Base-by-base conservation (phyloP, 768 basidiomycete genomes). In the Lactifluus echinatus region DNA sequence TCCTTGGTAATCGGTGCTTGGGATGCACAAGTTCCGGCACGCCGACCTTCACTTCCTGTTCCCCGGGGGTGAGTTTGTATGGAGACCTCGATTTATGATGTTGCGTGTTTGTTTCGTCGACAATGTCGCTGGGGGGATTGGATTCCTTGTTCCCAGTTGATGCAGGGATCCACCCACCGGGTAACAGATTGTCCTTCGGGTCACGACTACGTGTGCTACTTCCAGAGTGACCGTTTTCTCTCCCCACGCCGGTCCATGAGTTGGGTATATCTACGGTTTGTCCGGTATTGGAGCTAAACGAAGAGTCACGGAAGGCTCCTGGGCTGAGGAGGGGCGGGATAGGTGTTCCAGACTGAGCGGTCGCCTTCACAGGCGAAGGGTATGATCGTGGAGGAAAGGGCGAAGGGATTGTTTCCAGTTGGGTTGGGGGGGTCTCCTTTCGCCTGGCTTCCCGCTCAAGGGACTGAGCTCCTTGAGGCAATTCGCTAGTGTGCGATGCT, bases 291-390 rank as follows among this genome's bases (percentile, higher is more conserved):
- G 70, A 71, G 17, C 84, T 84, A 63, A 84, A 76, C 5, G 75
- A 77, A 28, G 87, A 87, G 64, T 87, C 84, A 46, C 86, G 76
- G 69, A 86, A 87, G 28, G 78, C 77, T 21, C 75, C 77, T 17
- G 81, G 72, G 36, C 79, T 75, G 10, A 87, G 77, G 33, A 86
- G 76, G 4, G 74, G 74, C 6, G 70, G 74, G 55, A 67, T 63
- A 61, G 63, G 56, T 57, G 68, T 62, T 67, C 69, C 66, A 62
- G 56, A 61, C 55, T 28, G 49, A 49, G 42, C 64, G 44, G 43
- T 52, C 15, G 29, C 64, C 65, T 60, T 66, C 67, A 23, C 59
- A 12, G 54, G 40, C 40, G 58, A 34, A 36, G 46, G 31, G 26
- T 53, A 53, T 14, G 58, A 42, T 23, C 47, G 52, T 28, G 28